Conservation (phyloP, 306 rosid genomes). For the Cicer arietinum region DNA sequence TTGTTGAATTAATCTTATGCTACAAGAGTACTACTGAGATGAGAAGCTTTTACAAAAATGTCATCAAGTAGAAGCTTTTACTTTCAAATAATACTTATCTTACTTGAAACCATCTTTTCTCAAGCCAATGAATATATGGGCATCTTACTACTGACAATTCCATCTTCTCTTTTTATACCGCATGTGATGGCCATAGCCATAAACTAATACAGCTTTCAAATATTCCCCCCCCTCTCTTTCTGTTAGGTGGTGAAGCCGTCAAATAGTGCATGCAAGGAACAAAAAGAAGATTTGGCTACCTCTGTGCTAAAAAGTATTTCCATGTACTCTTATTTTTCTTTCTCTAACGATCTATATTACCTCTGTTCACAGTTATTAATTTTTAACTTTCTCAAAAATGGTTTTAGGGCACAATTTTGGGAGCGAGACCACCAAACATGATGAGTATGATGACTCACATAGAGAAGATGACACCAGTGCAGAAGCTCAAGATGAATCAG, state of each 20-base stretch:
- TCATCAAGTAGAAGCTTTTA: conserved; percentile 15
- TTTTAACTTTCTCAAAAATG: conserved; percentile 24
- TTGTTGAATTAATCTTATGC: not conserved
- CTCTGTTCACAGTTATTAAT: conserved; percentile 22
- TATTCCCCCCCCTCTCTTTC: conserved; percentile 3
- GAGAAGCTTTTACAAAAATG: not conserved
- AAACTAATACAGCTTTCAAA: conserved; percentile 24
- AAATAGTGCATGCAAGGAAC: conserved; percentile 29
- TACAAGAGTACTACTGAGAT: conserved; percentile 23
- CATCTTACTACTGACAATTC: conserved; percentile 25
- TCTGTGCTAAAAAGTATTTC: conserved; percentile 39
- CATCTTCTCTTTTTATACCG: conserved; percentile 21
- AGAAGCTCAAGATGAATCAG: conserved; percentile 53
- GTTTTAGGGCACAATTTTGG: conserved; percentile 44
- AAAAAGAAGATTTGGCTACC: conserved; percentile 37
- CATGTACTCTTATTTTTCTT: conserved; percentile 20
- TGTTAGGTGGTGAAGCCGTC: conserved; percentile 44
- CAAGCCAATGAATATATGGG: conserved; percentile 12
- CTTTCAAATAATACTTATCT: conserved; percentile 14
- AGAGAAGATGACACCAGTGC: conserved; percentile 42
- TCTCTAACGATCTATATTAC: not conserved
- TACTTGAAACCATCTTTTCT: conserved; percentile 28
- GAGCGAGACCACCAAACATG: conserved; percentile 28
- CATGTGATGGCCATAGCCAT: not conserved
- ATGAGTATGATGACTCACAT: conserved; percentile 20